phyloP scores from a whole-genome alignment of 2,329 filamentous ascomycete species.

The Trichoderma oligosporum region DNA sequence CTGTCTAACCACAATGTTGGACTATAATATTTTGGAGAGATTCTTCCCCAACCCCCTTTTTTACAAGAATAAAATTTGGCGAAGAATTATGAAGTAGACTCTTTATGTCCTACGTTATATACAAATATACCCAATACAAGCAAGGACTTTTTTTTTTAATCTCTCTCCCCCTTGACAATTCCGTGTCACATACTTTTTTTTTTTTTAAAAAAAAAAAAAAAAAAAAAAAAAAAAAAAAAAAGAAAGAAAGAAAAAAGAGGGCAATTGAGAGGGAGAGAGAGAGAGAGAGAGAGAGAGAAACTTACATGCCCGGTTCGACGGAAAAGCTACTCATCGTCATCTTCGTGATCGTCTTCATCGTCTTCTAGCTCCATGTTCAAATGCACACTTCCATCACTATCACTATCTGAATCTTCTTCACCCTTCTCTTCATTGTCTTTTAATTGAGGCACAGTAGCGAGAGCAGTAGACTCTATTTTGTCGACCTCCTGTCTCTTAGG shows the following conservation, averaged over 20 bases:
- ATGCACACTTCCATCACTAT: conserved; percentile 54
- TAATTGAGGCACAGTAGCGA: conserved; percentile 17
- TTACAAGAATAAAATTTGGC: not conserved
- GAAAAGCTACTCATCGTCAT: conserved; percentile 20
- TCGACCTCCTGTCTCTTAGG: conserved; percentile 43
- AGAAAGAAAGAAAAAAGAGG: too few relatives aligned
- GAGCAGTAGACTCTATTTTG: conserved; percentile 21
- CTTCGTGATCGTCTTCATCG: conserved; percentile 35
- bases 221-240: too few relatives aligned
- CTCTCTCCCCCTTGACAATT: not conserved
- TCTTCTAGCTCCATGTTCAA: conserved; percentile 58
- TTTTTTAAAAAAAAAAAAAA: too few relatives aligned
- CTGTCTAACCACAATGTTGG: not conserved
- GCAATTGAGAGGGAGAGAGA: too few relatives aligned
- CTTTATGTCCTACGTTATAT: conserved; percentile 1
- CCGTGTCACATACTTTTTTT: not conserved
- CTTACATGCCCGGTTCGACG: too few relatives aligned
- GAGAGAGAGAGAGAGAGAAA: too few relatives aligned
- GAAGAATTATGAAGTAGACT: not conserved
- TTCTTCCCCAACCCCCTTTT: not conserved
- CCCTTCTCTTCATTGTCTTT: conserved; percentile 24
- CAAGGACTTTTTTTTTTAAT: not conserved
- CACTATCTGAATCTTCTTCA: conserved; percentile 35
- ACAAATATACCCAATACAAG: conserved; percentile 11
- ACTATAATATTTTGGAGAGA: not conserved